phyloP scores from a whole-genome alignment of 805 yeast genomes.

The Myxozyma vanderwaltii region DNA sequence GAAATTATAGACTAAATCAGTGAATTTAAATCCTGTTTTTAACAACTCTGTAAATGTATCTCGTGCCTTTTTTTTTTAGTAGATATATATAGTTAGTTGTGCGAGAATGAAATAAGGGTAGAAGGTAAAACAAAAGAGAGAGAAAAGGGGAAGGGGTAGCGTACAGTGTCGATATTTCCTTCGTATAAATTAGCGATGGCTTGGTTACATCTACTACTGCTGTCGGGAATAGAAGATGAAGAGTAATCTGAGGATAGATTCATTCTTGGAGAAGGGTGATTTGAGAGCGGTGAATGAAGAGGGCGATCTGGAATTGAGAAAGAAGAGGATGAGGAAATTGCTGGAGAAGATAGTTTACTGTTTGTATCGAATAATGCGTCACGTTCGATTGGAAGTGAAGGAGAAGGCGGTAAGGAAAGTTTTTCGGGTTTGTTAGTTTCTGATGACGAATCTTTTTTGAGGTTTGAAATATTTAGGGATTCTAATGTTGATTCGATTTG shows the following conservation, averaged over 20 bases:
- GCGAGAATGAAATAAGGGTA: too few relatives aligned
- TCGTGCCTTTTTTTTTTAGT: too few relatives aligned
- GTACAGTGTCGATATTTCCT: conserved; percentile 17
- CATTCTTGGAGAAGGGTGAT: background rate
- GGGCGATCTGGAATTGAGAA: background rate
- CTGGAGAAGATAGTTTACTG: background rate
- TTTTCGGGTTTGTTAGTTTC: background rate
- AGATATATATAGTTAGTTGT: too few relatives aligned
- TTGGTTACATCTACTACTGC: conserved; percentile 15
- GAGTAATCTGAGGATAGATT: background rate
- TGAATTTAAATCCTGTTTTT: conserved; percentile 17
- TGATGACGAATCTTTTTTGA: background rate
- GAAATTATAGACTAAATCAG: conserved; percentile 19
- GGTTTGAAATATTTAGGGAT: background rate
- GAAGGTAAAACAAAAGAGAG: background rate
- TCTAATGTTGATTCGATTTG: background rate
- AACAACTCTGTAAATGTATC: conserved; percentile 7
- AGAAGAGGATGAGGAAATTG: background rate
- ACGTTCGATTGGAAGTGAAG: background rate
- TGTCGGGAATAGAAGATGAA: background rate
- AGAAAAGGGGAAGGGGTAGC: background rate
- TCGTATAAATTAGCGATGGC: conserved; percentile 30
- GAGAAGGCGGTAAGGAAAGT: background rate
- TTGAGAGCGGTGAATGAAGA: background rate
- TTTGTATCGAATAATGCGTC: conserved; percentile 6